phyloP scores from a whole-genome alignment of 2,329 filamentous ascomycete genomes.

The Aspergillus pseudonomiae region DNA sequence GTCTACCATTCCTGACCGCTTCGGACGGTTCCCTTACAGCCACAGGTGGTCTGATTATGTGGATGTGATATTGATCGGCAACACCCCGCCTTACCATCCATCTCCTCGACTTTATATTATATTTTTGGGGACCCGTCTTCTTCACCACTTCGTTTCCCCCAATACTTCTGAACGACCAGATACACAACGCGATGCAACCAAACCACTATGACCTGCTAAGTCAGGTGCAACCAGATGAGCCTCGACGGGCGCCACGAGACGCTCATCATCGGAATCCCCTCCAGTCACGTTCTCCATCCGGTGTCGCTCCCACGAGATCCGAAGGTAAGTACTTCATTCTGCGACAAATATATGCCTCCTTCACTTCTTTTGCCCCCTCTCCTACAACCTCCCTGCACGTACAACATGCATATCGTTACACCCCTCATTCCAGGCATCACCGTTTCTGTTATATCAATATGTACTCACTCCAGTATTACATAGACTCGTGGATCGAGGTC shows the following conservation, averaged over 20 bases:
- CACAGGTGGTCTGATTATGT: conserved; percentile 1
- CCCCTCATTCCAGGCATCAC: conserved; percentile 12
- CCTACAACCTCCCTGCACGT: conserved; percentile 18
- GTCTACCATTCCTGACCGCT: not conserved
- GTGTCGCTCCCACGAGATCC: conserved; percentile 43
- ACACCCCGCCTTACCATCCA: not conserved
- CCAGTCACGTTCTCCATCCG: conserved; percentile 39
- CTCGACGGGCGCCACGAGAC: conserved; percentile 41
- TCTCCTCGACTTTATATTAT: not conserved
- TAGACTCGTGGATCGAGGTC: conserved; percentile 97
- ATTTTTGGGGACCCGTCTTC: not conserved
- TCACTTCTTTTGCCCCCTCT: not conserved
- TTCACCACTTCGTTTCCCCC: not conserved
- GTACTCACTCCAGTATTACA: conserved; percentile 50
- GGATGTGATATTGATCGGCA: not conserved
- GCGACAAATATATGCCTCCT: conserved; percentile 4
- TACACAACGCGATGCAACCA: conserved; percentile 39
- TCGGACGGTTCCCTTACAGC: not conserved
- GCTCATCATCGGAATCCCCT: conserved; percentile 32
- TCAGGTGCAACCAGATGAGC: conserved; percentile 36
- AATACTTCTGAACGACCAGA: not conserved
- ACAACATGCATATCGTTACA: conserved; percentile 23
- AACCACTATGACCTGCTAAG: conserved; percentile 43
- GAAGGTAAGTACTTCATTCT: conserved; percentile 41
- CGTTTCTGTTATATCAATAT: conserved; percentile 26